Evolutionary conservation across 805 yeast species (phyloP), one percentile per base, ranked within the genome.

Genomic region (Saturnispora zaruensis): DNA sequence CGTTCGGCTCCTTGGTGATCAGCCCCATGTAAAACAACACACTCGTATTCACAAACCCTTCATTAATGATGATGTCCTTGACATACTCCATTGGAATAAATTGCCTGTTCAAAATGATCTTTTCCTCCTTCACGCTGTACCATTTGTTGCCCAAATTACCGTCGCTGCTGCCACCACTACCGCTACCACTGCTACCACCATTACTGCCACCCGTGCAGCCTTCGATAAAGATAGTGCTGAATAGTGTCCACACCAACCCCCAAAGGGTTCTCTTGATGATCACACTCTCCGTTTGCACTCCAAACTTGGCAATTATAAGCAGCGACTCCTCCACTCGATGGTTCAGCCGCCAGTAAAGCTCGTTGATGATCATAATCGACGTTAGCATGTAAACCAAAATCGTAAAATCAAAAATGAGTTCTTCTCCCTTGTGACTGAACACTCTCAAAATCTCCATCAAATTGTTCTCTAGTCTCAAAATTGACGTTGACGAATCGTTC

Each of bases 61-160:
- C 95, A 60, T 84, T 84, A 24, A 87, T 80, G 0, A 84, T 76
- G 9, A 86, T 63, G 61, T 85, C 91, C 4, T 76, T 73, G 46
- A 86, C 72, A 42, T 70, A 69, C 43, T 74, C 76, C 36, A 72
- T 65, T 0, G 89, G 83, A 9, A 83, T 72, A 60, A 86, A 83
- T 25, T 66, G 59, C 46, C 56, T 57, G 44, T 53, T 53, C 9
- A 56, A 23, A 5, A 52, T 44, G 13, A 50, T 24, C 13, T 48
- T 24, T 18, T 48, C 32, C 11, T 42, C 28, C 40, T 41, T 36
- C 25, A 43, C 38, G 16, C 14, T 25, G n/a, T 13, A 41, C 6
- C 14, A 37, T n/a, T 21, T 28, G 24, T 37, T 38, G 32, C 32
- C 32, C 3, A 28, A 11, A 11, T 28, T 28, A 14, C 32, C 13